Evolutionary conservation across 225 moss, liverwort and hornwort genomes (phyloP), one percentile per base, ranked within the genome.

Genomic region (Pleurozium schreberi): DNA sequence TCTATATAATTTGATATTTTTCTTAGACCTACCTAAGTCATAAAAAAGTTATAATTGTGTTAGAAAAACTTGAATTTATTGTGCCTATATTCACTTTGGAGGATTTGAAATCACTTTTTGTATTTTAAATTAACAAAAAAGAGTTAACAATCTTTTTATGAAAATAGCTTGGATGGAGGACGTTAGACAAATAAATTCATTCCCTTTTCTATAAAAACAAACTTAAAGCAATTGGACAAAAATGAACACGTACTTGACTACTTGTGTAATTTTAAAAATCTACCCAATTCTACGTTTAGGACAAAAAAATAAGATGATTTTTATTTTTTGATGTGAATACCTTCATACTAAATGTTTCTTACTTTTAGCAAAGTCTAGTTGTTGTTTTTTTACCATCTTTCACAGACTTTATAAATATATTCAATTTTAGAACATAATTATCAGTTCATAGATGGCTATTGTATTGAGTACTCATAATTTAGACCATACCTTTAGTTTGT

Each of bases 121-220:
- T n/a, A n/a, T 30, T 12, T 19, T 1, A 16, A 13, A 30, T 30
- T 8, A 19, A 59, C 5, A 27, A 12, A 58, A n/a, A 80, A n/a
- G 2, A 18, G 8, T 26, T 2, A 6, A n/a, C n/a, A n/a, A n/a
- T n/a, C n/a, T n/a, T n/a, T 16, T 36, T 14, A 14, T 0, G 4
- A 28, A n/a, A 28, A 42, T 28, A 59, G 18, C 8, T 42, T 42
- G 2, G 18, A 42, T 42, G 12, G 13, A 40, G 2, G 11, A 80
- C 58, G n/a, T 57, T 1, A 58, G 3, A 16, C 28, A 5, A 40
- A 59, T 18, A 28, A 80, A 19, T 30, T 59, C 13, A 30, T 31
- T 57, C 8, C 2, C 1, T 60, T 9, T 20, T 30, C 18, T 13
- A 42, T 14, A 13, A 2, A 81, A n/a, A 30, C 2, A 80, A 60